Evolutionary conservation across 306 rosid genomes (phyloP), one percentile per base, ranked within the genome.

Genomic region (Prunus davidiana): DNA sequence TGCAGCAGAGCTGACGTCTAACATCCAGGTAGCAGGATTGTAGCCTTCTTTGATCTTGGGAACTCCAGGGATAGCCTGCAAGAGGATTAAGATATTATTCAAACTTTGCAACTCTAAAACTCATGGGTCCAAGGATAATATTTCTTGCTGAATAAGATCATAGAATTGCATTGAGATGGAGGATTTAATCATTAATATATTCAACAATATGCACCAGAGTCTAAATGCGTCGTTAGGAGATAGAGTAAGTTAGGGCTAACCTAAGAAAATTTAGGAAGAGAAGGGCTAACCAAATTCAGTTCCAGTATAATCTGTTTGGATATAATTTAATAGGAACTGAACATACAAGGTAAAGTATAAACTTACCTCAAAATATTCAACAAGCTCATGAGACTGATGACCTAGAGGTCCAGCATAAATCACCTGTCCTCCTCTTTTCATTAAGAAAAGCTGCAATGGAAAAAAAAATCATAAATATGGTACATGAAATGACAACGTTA

Each of bases 1-100:
- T 55, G 91, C 82, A 18, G 82, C 75, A 12, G 98, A 89, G 73
- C 86, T 93, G 49, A 82, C 94, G 20, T 93, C 94, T 24, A 93
- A 81, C 93, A 93, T 90, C 96, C 97, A 93, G 41, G 92, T 79
- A 6, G 96, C 94, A 38, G 97, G 97, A 27, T 93, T 93, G 64
- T 86, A 80, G 60, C 82, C 87, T 9, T 89, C 87, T 78, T 55
- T 83, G 20, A 90, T 89, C 82, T 89, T 86, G 28, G 89, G 71
- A 41, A 87, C 89, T 34, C 93, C 91, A 14, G 84, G 86, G 60
- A 90, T 82, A 24, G 78, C 90, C 96, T 92, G 49, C 72, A 54
- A 81, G 25, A 57, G 13, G 24, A 1, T 55, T 55, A 30, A 30
- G 50, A 60, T 13, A 49, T 66, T 63, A 15, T 14, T 8, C 51